These are phyloP conservation scores for Phaeosphaeriaceae sp. DNA, from an alignment of 2,329 filamentous ascomycete genomes.

Conservation along the genomic window DNA sequence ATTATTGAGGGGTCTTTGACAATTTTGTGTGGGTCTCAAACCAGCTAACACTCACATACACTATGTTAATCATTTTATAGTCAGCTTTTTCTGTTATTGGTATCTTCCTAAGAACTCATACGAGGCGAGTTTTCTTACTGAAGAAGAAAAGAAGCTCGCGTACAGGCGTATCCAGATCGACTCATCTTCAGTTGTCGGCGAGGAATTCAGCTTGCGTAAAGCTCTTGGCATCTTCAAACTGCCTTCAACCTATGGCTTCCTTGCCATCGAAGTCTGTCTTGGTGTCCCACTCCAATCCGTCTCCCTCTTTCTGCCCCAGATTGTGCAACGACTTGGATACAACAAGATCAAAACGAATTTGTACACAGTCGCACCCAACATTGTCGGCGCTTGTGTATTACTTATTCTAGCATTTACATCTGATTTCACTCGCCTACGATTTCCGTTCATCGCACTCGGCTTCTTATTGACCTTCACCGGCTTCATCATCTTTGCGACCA, in stretches of 20 bases:
- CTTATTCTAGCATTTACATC: constrained; percentile 74
- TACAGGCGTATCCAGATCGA: constrained; percentile 78
- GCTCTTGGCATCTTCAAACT: constrained; percentile 61
- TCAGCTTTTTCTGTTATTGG: constrained; percentile 68
- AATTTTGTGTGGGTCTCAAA: constrained; percentile 53
- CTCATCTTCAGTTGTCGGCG: constrained; percentile 68
- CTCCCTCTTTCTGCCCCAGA: constrained; percentile 64
- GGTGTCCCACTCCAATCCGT: constrained; percentile 66
- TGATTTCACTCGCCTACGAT: constrained; percentile 69
- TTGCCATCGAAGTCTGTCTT: constrained; percentile 64
- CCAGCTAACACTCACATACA: neutral
- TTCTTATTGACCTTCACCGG: constrained; percentile 77
- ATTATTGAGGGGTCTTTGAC: constrained; percentile 66
- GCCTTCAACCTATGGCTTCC: constrained; percentile 60
- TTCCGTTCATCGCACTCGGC: constrained; percentile 75
- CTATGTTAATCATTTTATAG: constrained; percentile 10
- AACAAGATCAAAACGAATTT: constrained; percentile 72
- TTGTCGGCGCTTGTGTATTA: constrained; percentile 74
- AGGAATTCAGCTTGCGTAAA: constrained; percentile 60
- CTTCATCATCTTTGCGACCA: constrained; percentile 78
- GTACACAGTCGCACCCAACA: constrained; percentile 81
- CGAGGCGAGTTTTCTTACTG: constrained; percentile 68
- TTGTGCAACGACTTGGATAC: constrained; percentile 61
- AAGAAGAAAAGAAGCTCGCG: constrained; percentile 71
- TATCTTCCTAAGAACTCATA: constrained; percentile 71